Evolutionary conservation across 257 asterid species (phyloP).

Genomic region (Fraxinus pennsylvanica): DNA sequence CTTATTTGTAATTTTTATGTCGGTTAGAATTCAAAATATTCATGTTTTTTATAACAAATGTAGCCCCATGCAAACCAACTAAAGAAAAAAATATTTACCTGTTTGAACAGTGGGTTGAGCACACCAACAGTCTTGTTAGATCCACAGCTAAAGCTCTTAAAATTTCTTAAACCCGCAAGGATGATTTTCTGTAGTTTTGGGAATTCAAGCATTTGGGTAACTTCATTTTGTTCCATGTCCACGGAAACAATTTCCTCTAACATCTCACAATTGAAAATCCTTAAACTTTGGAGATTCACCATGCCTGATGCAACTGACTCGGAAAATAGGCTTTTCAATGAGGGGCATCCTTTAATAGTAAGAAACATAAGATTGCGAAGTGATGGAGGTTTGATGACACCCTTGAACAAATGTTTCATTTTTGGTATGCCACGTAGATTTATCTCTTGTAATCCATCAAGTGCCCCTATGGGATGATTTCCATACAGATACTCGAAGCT

Average conservation of each 20-base stretch:
- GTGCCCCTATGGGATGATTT: slow-evolving; percentile 8
- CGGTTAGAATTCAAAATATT: no score
- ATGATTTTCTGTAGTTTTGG: neutral
- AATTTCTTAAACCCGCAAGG: neutral
- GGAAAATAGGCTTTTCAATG: slow-evolving; percentile 6
- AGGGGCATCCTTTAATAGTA: neutral
- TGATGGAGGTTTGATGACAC: slow-evolving; percentile 11
- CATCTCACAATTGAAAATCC: neutral
- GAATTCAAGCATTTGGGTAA: neutral
- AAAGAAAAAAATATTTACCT: neutral
- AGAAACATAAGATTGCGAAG: slow-evolving; percentile 13
- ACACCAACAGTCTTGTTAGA: neutral
- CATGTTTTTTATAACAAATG: no score
- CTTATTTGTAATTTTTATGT: no score
- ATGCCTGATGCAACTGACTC: neutral
- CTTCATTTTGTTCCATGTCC: neutral
- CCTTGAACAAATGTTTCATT: slow-evolving; percentile 5
- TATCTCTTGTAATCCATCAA: slow-evolving; percentile 2
- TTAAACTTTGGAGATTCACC: neutral
- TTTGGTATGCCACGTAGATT: neutral
- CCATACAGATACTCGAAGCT: neutral
- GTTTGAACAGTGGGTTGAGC: neutral
- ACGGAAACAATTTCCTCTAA: slow-evolving; percentile 12
- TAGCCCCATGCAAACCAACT: no score
- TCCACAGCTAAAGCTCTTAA: neutral